A percentile compares a stretch with the other conserved stretches of the same genome.
phyloP scores from a whole-genome alignment of 768 basidiomycete species.

The Psilocybe cubensis region DNA sequence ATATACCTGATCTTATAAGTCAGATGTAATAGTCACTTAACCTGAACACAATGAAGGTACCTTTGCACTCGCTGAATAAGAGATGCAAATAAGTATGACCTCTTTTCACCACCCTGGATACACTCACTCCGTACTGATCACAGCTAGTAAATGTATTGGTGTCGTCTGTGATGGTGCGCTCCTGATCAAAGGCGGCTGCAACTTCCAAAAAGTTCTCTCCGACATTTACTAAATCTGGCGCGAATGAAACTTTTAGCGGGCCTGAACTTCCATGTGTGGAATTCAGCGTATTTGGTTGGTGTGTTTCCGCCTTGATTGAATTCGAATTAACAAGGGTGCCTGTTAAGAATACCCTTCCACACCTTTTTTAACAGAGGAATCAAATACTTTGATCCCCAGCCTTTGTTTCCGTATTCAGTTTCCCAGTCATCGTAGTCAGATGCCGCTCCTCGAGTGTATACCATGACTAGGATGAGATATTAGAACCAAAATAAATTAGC shows the following conservation, averaged over 20 bases:
- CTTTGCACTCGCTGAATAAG: constrained; percentile 14
- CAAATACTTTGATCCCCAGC: constrained; percentile 62
- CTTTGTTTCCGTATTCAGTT: constrained; percentile 49
- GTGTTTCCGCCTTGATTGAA: constrained; percentile 41
- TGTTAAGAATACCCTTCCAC: background rate
- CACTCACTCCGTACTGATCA: background rate
- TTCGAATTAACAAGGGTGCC: background rate
- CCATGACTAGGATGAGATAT: constrained; percentile 38
- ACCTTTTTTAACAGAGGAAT: constrained; percentile 66
- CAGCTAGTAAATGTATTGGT: background rate
- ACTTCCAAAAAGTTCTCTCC: constrained; percentile 50
- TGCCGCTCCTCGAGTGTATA: constrained; percentile 61
- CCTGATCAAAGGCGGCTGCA: constrained; percentile 49
- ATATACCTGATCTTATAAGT: constrained; percentile 43
- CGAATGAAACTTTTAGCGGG: constrained; percentile 52
- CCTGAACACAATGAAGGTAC: background rate
- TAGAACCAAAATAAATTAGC: background rate
- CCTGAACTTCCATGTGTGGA: constrained; percentile 52
- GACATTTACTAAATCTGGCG: constrained; percentile 40
- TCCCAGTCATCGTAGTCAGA: constrained; percentile 75
- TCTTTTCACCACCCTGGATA: no score
- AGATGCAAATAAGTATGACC: no score
- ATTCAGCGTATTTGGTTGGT: constrained; percentile 27
- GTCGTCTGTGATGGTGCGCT: background rate
- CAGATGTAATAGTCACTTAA: background rate